Percentiles rank a stretch among this genome's conserved stretches.
Evolutionary conservation across 306 rosid species (phyloP).

Genomic region (Potentilla sterilis): DNA sequence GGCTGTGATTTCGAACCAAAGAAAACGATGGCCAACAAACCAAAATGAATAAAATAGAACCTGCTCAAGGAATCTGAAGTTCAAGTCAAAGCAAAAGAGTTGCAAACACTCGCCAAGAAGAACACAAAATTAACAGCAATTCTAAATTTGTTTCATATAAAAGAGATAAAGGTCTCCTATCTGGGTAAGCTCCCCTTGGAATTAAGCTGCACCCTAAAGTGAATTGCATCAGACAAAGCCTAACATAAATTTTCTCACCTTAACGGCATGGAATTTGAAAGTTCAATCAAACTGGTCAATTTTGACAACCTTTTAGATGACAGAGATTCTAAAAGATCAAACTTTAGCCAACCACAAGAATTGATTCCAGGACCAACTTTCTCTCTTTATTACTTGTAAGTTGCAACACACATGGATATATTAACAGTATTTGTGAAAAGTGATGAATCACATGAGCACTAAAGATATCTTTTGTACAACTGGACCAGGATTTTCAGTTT

Average conservation of each 20-base stretch:
- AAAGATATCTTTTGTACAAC: not conserved
- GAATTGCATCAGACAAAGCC: not conserved
- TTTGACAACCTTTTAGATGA: slow-evolving; percentile 4
- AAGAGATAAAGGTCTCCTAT: not conserved
- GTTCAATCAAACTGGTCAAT: slow-evolving; percentile 12
- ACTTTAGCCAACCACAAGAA: not conserved
- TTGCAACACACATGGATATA: not conserved
- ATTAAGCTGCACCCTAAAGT: not conserved
- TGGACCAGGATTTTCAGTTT: not conserved
- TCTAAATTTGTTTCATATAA: too few relatives aligned
- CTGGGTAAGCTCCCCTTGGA: not conserved
- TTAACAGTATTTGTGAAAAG: not conserved
- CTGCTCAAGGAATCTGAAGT: too few relatives aligned
- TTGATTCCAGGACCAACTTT: not conserved
- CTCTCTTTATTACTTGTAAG: not conserved
- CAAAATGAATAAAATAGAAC: not conserved
- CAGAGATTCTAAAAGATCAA: not conserved
- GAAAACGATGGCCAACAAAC: not conserved
- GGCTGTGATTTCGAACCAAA: not conserved
- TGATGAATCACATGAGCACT: not conserved
- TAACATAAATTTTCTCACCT: not conserved
- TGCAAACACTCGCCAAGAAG: too few relatives aligned
- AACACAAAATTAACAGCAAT: too few relatives aligned
- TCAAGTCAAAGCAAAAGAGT: too few relatives aligned
- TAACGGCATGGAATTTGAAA: not conserved